Percentiles rank a stretch among this genome's conserved stretches.
These are phyloP conservation scores for Candida takata DNA, from an alignment of 805 yeast genomes.

Conservation along the genomic window DNA sequence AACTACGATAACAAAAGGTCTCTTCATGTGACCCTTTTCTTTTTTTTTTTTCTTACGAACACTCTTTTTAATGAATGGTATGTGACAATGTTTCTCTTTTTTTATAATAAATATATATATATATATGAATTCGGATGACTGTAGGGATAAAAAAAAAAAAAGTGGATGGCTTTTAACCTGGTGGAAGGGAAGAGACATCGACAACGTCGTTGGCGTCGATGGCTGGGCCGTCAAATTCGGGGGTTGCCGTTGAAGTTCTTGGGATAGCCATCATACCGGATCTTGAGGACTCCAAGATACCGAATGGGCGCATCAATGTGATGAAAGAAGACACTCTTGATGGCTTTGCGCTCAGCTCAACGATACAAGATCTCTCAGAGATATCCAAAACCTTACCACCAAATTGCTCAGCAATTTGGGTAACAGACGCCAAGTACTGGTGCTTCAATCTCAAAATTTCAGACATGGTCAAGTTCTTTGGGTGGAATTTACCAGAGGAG, in stretches of 20 bases:
- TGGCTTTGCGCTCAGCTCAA: conserved; percentile 93
- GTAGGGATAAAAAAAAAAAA: no score
- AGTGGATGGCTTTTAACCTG: conserved; percentile 66
- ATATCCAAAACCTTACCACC: conserved; percentile 93
- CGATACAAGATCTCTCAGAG: conserved; percentile 87
- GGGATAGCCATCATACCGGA: conserved; percentile 99
- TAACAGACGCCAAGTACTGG: conserved; percentile 77
- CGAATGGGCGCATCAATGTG: conserved; percentile 89
- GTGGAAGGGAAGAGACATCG: conserved; percentile 88
- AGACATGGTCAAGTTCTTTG: conserved; percentile 80
- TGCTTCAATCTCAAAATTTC: conserved; percentile 94
- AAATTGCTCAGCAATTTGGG: conserved; percentile 73
- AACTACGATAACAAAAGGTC: conserved; percentile 17
- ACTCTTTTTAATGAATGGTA: background rate
- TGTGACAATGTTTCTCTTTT: background rate
- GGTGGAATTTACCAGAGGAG: conserved; percentile 54
- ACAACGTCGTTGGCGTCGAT: conserved; percentile 63
- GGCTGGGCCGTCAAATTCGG: conserved; percentile 42
- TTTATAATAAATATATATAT: no score
- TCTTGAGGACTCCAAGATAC: conserved; percentile 92
- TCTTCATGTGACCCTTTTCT: no score
- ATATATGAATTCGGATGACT: no score
- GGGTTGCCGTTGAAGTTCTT: conserved; percentile 63
- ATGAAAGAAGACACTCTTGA: conserved; percentile 81
- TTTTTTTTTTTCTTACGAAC: no score